Conservation (phyloP, 1,284 basidiomycete genomes). For the Trichosporon faecale region DNA sequence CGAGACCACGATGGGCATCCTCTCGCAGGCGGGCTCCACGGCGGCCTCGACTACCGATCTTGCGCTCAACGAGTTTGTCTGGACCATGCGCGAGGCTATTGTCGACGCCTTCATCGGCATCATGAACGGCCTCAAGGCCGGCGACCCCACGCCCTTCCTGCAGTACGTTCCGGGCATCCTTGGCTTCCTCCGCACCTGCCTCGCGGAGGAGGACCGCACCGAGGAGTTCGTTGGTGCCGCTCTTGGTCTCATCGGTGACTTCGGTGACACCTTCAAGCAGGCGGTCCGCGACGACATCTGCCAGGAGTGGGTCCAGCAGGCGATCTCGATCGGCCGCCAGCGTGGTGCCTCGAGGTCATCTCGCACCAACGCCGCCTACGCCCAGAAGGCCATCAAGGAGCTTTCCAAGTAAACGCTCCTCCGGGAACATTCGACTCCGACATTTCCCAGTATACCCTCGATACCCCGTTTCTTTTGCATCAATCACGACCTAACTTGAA, state of each 20-base stretch:
- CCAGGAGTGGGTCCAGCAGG: slow-evolving; percentile 73
- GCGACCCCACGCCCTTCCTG: slow-evolving; percentile 62
- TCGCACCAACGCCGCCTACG: slow-evolving; percentile 58
- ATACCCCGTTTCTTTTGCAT: slow-evolving; percentile 22
- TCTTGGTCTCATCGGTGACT: slow-evolving; percentile 84
- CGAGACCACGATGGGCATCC: slow-evolving; percentile 82
- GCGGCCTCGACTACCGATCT: slow-evolving; percentile 67
- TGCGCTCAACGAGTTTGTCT: slow-evolving; percentile 70
- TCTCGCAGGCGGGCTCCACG: slow-evolving; percentile 83
- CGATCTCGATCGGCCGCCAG: slow-evolving; percentile 63
- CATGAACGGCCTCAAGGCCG: slow-evolving; percentile 82
- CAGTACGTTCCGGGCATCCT: slow-evolving; percentile 75
- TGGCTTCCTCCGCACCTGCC: slow-evolving; percentile 73
- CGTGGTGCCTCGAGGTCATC: slow-evolving; percentile 55
- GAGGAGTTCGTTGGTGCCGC: slow-evolving; percentile 73
- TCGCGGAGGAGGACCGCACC: slow-evolving; percentile 72
- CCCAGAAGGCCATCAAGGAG: slow-evolving; percentile 53
- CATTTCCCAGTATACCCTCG: slow-evolving; percentile 4
- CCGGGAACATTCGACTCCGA: neutral
- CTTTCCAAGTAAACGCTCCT: slow-evolving; percentile 30
- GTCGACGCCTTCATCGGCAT: slow-evolving; percentile 96
- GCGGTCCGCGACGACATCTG: slow-evolving; percentile 77
- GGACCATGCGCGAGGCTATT: slow-evolving; percentile 86
- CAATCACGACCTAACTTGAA: slow-evolving; percentile 15
- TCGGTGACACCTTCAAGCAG: slow-evolving; percentile 78